Evolutionary conservation across 306 rosid species (phyloP), one percentile per base, ranked within the genome.

Genomic region (Arachis stenosperma): DNA sequence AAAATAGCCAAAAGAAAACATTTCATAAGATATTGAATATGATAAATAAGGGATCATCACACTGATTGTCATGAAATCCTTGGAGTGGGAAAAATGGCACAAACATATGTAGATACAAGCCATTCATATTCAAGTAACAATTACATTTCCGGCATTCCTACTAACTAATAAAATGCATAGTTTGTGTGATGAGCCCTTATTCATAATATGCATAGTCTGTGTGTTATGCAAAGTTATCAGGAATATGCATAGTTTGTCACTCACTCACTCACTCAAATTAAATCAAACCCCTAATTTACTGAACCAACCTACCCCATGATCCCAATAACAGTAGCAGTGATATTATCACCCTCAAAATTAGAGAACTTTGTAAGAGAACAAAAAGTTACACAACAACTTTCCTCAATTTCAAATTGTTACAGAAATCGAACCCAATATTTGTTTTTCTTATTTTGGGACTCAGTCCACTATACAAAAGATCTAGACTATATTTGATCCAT

Each of bases 1-100:
- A 79, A 59, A 73, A 73, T 55, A 66, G 62, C 53, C n/a, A 69
- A 4, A 11, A 39, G 27, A n/a, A 60, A 58, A 39, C 2, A 22
- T 40, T 50, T 27, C 55, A 37, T 29, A 63, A 12, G 37, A 39
- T 39, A 14, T 15, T 9, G 7, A 58, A 3, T 58, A 57, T 6
- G 60, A 5, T 15, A 58, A 62, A 12, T 61, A 62, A 59, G 70
- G 57, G 57, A 10, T 51, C 42, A 48, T 58, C 17, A 58, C 43
- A 63, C n/a, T 53, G 55, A 46, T 3, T 10, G 13, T 8, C 14
- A 0, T 39, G 42, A 4, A 61, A 6, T 15, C 13, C n/a, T 61
- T n/a, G 14, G 2, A 22, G 27, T 47, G 46, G 1, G 36, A 29
- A 17, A 8, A 47, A 57, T 62, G 8, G 43, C 51, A 46, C n/a